phyloP scores from a whole-genome alignment of 2,329 filamentous ascomycete species.

The Colletotrichum plurivorum region DNA sequence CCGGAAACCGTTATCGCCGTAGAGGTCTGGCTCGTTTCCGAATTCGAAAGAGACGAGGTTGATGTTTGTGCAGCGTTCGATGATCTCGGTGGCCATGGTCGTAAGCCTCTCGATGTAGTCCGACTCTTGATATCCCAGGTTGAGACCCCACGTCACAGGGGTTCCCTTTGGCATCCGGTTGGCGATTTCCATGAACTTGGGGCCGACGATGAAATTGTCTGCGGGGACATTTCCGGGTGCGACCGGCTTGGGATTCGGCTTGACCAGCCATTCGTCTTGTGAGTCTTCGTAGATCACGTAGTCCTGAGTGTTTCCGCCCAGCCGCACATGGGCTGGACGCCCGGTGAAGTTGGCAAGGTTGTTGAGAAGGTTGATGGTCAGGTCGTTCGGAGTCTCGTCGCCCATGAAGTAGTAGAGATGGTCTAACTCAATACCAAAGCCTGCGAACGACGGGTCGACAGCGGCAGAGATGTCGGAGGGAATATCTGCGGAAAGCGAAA shows the following conservation, averaged over 20 bases:
- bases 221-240: slow-evolving; percentile 27
- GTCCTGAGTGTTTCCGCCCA: slow-evolving; percentile 38
- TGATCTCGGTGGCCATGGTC: slow-evolving; percentile 33
- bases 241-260: slow-evolving; percentile 26
- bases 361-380: slow-evolving; percentile 26
- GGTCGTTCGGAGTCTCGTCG: slow-evolving; percentile 34
- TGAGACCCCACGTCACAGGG: slow-evolving; percentile 33
- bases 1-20: slow-evolving; percentile 29
- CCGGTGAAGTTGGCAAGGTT: slow-evolving; percentile 36
- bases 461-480: slow-evolving; percentile 23
- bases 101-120: slow-evolving; percentile 33
- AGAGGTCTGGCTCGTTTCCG: slow-evolving; percentile 37
- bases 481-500: slow-evolving; percentile 28
- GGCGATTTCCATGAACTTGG: slow-evolving; percentile 37
- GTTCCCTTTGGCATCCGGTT: slow-evolving; percentile 35
- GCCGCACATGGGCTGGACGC: slow-evolving; percentile 26
- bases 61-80: slow-evolving; percentile 36
- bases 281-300: slow-evolving; percentile 35
- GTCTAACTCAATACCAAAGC: slow-evolving; percentile 37
- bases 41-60: slow-evolving; percentile 38
- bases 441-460: slow-evolving; percentile 37
- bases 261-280: slow-evolving; percentile 35
- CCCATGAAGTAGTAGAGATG: slow-evolving; percentile 39
- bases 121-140: slow-evolving; percentile 30
- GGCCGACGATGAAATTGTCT: slow-evolving; percentile 36